A percentile compares a stretch with the other conserved stretches of the same genome.
Conservation (phyloP, 352 stramenopile species). For the Blastocystis sp. region DNA sequence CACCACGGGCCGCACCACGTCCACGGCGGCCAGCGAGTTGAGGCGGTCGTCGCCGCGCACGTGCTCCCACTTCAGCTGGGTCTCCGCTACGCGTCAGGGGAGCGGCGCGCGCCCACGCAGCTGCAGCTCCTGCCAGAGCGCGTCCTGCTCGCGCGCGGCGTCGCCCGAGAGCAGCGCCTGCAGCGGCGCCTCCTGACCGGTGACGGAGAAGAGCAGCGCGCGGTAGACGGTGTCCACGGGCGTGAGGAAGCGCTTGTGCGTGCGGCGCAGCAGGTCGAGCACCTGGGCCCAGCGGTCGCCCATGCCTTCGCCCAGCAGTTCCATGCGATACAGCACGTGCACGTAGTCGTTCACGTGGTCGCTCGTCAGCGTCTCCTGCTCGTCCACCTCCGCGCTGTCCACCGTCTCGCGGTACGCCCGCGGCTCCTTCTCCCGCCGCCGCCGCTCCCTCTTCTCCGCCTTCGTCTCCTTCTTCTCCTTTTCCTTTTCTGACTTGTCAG, state of each 20-base stretch:
- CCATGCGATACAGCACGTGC: slow-evolving; percentile 12
- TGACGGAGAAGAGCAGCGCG: slow-evolving; percentile 21
- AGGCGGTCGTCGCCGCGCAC: slow-evolving; percentile 29
- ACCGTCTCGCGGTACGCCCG: too few relatives aligned
- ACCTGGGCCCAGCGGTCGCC: slow-evolving; percentile 38
- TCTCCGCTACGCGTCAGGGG: background rate
- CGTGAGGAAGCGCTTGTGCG: slow-evolving; percentile 1
- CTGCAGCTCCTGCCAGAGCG: slow-evolving; percentile 21
- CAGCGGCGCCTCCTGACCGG: background rate
- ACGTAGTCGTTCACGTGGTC: slow-evolving; percentile 51
- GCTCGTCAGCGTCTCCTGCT: background rate
- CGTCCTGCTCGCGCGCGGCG: background rate
- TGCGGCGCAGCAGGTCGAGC: background rate
- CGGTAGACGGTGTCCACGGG: slow-evolving; percentile 30
- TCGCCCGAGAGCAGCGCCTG: background rate
- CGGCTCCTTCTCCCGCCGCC: background rate
- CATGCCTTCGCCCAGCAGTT: slow-evolving; percentile 43
- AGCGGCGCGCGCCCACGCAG: background rate
- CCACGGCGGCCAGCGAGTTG: background rate
- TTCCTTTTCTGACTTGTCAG: background rate
- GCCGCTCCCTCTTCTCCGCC: background rate
- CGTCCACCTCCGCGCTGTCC: background rate
- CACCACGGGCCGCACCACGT: background rate
- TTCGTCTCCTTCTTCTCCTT: background rate
- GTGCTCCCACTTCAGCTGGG: slow-evolving; percentile 43